Base-by-base conservation (phyloP, 2,329 filamentous ascomycete species). In the Colletotrichum cereale region DNA sequence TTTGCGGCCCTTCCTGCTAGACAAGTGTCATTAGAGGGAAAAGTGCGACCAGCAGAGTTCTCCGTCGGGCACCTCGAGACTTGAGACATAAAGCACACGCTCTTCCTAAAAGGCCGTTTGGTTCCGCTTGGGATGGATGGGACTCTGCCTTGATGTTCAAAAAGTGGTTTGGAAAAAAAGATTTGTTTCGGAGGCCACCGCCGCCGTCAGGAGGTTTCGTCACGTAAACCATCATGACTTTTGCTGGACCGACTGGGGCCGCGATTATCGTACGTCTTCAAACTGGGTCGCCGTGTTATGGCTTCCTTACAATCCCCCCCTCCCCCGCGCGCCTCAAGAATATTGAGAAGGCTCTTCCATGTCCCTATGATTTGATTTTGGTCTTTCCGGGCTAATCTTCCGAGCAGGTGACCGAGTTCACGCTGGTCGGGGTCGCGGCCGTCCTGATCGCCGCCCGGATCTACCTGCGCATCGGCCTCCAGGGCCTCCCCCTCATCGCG, bases 401-500 rank as follows among this genome's bases (percentile, higher is more conserved):
- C 3, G 34, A 60, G 10, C 11, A 63, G 47, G 24, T 24, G 40
- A 29, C 18, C 31, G 24, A 31, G 11, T 63, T 53, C 24, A 29
- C 47, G 11, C 18, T 63, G 36, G 24, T 53, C 1, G 61, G 61
- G 2, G 16, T 63, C 24, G 61, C 61, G 0, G 60, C 61, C 24
- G 6, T 24, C 36, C 11, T 62, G 36, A 53, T 62, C 34, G 34
- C 16, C 26, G 60, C 60, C 26, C 47, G 47, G 11, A 8, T 62
- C 14, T 62, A 62, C 47, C 34, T 62, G 47, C 60, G 60, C 26
- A 18, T 40, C 26, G 11, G 31, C 34, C 52, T 62, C 12, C 60
- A 62, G 21, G 14, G 36, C 34, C 44, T 40, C 5, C 34, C 47
- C 5, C 47, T 53, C 44, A 62, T 21, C 31, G 34, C 60, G 16